Base-by-base conservation (phyloP, 2,329 filamentous ascomycete species). In the Botryosphaeria dothidea region DNA sequence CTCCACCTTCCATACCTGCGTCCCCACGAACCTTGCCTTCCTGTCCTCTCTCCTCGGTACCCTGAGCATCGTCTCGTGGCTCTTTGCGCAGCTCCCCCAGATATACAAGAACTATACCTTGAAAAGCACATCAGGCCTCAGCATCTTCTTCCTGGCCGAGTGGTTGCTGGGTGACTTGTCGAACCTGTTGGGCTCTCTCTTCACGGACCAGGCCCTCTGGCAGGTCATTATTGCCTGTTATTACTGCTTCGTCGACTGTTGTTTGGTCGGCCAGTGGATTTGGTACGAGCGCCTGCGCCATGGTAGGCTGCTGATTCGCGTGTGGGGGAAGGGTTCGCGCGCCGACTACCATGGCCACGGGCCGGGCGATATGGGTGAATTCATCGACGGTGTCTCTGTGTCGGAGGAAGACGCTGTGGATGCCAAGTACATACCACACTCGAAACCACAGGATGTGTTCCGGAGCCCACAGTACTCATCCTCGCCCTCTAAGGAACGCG, bases 31-130 rank as follows among this genome's bases (percentile, higher is more conserved):
- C 62, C 82, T 89, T 63, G 87, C 87, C 23, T 81, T 90, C 66
- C 68, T 88, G 65, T 90, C 88, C 23, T 87, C 85, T 5, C 67
- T 83, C 2, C 80, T 90, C 62, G 88, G 88, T 21, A 83, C 81
- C 0, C 77, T 87, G 66, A 89, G 86, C 71, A 90, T 90, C 66
- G 69, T 88, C 58, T 85, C 87, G 48, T 90, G 88, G 88, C 81
- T 90, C 2, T 90, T 89, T 72, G 88, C 88, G 13, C 88, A 90
- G 73, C 78, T 90, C 29, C 88, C 88, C 1, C 88, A 90, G 71
- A 89, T 90, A 67, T 88, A 86, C 78, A 90, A 90, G 78, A 90
- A 90, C 72, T 86, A 86, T 72, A 81, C 81, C 61, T 74, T 89
- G 21, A 82, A 87, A 70, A 89, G 87, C 13, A 89, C 88, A 0